These are phyloP conservation scores for Bacidia gigantensis DNA, from an alignment of 495 filamentous ascomycete species.

Conservation along the genomic window DNA sequence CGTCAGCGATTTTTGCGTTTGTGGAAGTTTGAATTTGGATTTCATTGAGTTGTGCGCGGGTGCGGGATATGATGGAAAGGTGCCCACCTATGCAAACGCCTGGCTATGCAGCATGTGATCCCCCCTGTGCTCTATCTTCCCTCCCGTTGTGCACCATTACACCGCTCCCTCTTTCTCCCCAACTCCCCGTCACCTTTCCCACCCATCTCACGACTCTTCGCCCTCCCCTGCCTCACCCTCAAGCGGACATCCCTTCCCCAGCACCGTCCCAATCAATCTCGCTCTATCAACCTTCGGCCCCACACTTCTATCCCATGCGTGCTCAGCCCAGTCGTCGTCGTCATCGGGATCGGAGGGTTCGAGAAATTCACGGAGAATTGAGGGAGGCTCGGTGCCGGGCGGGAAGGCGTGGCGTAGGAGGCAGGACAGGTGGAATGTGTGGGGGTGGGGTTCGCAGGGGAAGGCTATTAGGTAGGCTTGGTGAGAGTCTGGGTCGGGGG, in stretches of 20 bases:
- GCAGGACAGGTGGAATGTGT: constrained; percentile 80
- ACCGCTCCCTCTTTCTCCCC: background rate
- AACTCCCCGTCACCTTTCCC: background rate
- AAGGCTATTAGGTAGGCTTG: constrained; percentile 60
- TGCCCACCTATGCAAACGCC: background rate
- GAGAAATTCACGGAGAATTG: constrained; percentile 11
- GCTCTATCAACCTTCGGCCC: constrained; percentile 18
- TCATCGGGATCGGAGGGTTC: background rate
- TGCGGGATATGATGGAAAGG: background rate
- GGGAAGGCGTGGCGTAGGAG: constrained; percentile 42
- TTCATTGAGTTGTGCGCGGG: background rate
- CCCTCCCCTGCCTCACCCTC: constrained; percentile 5
- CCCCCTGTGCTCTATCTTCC: background rate
- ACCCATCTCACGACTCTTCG: background rate
- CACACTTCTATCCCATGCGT: constrained; percentile 11
- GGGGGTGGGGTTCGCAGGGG: constrained; percentile 67
- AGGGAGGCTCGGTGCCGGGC: constrained; percentile 25
- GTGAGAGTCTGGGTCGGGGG: background rate
- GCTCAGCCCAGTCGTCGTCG: constrained; percentile 6
- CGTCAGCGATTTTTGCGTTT: no score
- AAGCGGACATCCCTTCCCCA: constrained; percentile 16
- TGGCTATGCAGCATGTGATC: background rate
- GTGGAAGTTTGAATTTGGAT: no score
- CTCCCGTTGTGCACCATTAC: background rate
- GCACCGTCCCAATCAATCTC: constrained; percentile 9